These are phyloP conservation scores for Trichoderma orchidacearum DNA, from an alignment of 495 filamentous ascomycete species.

Conservation along the genomic window DNA sequence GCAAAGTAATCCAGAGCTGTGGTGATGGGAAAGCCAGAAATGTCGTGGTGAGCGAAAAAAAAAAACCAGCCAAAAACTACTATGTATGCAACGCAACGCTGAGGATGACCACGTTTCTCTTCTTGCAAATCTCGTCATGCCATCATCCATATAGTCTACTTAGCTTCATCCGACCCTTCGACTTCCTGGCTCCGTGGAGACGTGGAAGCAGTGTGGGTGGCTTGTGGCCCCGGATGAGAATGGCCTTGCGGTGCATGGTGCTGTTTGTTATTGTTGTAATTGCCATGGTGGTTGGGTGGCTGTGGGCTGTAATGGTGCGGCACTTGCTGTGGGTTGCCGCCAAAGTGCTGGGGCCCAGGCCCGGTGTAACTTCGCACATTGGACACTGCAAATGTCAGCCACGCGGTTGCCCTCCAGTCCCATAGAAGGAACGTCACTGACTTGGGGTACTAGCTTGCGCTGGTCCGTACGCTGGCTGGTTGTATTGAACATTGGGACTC, in stretches of 20 bases:
- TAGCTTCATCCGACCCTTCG: constrained; percentile 20
- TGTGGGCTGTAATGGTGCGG: constrained; percentile 45
- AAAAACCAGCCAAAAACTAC: not conserved
- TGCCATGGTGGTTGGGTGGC: constrained; percentile 42
- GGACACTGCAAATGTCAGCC: constrained; percentile 32
- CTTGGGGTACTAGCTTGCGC: constrained; percentile 51
- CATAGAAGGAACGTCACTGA: constrained; percentile 30
- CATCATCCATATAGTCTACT: constrained; percentile 9
- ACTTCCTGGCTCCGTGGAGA: constrained; percentile 15
- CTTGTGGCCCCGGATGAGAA: constrained; percentile 1
- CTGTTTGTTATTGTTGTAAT: constrained; percentile 28
- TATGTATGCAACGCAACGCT: not conserved
- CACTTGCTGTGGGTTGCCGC: constrained; percentile 47
- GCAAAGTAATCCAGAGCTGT: not conserved
- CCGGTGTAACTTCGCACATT: constrained; percentile 47
- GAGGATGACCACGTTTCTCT: not conserved
- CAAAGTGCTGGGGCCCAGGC: constrained; percentile 46
- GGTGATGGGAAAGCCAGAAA: not conserved
- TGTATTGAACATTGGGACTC: constrained; percentile 52
- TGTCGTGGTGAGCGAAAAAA: not conserved
- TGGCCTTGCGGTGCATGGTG: constrained; percentile 4
- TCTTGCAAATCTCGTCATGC: not conserved
- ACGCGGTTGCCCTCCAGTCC: not conserved
- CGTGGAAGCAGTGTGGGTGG: constrained; percentile 5
- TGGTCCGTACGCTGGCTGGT: constrained; percentile 47